Base-by-base conservation (phyloP, 1,139 yeast species). In the Saccharomycopsis crataegensis region DNA sequence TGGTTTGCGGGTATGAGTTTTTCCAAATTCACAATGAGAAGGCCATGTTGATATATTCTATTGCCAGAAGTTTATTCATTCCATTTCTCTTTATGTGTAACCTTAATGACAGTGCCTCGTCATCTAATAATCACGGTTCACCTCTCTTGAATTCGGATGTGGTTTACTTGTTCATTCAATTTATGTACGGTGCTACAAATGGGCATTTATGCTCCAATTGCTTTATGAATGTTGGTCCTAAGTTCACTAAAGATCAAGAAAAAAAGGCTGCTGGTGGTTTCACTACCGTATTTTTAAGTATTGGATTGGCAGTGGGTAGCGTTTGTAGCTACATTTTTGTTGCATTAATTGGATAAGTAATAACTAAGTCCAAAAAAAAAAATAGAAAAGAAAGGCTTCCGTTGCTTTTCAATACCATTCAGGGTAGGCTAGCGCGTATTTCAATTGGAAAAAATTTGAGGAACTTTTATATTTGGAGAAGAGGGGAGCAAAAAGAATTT, bases 221-320 rank as follows among this genome's bases (percentile, higher is more conserved):
- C 55, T 86, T 91, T 68, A 89, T 91, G 91, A 75, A 77, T 45
- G 87, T 91, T 6, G 85, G 91, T 0, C 74, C 74, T 17, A 73
- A 74, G 53, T 73, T 84, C 57, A 77, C 75, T 38, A 72, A 69
- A 14, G 86, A 80, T 47, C 77, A 77, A 22, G 94, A 88, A 64
- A 83, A 82, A 66, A 90, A 87, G 60, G 96, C 96, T 0, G 96
- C 98, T 0, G 96, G 97, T 43, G 97, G 96, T 3, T 86, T 90
- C 66, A 86, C 95, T 55, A 81, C 89, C 1, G 80, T 89, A 16
- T 80, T 86, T 60, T 74, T 89, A 53, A 83, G 91, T 57, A 63
- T 80, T 22, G 96, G 96, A 0, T 73, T 90, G 54, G 82, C 94
- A 0, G 72, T 77, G 2, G 97, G 98, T 1, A 82, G 95, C 59